Percentiles rank a stretch among this genome's conserved stretches.
Conservation (phyloP, 2,329 filamentous ascomycete genomes). For the Penicillium freii region DNA sequence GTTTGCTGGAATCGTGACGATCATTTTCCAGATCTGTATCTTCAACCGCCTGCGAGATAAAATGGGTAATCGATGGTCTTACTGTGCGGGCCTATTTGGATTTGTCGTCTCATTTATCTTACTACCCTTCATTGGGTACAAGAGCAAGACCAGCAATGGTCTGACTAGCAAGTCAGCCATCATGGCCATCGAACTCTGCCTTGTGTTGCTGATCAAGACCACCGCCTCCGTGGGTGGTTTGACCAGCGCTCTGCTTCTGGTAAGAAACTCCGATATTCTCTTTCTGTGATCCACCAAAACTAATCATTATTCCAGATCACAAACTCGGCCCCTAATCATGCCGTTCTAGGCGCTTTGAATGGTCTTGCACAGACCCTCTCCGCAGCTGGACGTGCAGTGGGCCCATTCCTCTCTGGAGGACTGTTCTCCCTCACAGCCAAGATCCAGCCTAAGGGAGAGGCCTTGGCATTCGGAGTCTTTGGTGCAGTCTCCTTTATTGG, state of each 20-base stretch:
- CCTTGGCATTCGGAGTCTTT: constrained; percentile 82
- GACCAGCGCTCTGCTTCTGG: constrained; percentile 82
- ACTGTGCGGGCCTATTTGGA: constrained; percentile 72
- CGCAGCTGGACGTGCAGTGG: constrained; percentile 81
- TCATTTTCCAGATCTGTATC: constrained; percentile 82
- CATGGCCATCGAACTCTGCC: constrained; percentile 77
- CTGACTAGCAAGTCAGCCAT: constrained; percentile 63
- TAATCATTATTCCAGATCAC: constrained; percentile 63
- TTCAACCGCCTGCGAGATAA: constrained; percentile 76
- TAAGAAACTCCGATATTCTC: constrained; percentile 46
- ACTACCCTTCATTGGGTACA: constrained; percentile 88
- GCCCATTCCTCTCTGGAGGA: constrained; percentile 82
- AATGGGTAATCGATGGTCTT: constrained; percentile 82
- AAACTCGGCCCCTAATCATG: constrained; percentile 83
- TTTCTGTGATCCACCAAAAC: not conserved
- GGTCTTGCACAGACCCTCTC: constrained; percentile 92
- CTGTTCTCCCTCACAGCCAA: constrained; percentile 77
- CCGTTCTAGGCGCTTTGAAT: constrained; percentile 84
- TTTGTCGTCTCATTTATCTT: constrained; percentile 79
- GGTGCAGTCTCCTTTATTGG: constrained; percentile 78
- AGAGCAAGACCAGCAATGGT: constrained; percentile 58
- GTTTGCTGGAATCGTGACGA: constrained; percentile 79
- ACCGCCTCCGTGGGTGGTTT: constrained; percentile 85
- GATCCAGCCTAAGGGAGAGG: constrained; percentile 76
- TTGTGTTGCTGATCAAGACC: constrained; percentile 81